Evolutionary conservation across 2,329 filamentous ascomycete genomes (phyloP), one percentile per base, ranked within the genome.

Genomic region (Fusarium lateritium): DNA sequence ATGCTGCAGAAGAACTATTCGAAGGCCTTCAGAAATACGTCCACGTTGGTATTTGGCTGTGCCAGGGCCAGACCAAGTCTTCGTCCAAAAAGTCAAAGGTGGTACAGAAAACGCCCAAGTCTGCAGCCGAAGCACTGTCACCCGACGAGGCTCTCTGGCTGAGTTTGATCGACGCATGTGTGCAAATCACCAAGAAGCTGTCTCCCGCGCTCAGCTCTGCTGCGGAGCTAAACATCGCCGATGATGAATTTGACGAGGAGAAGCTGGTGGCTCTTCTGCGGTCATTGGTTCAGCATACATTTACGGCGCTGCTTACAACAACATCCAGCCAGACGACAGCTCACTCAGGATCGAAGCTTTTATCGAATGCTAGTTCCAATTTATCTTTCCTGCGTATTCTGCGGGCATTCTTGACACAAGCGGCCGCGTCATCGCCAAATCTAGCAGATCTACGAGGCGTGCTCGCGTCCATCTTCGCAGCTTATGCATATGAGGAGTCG

Each of bases 11-110:
- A 57, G 91, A 94, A 58, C 84, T 97, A 2, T 84, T 97, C 6
- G 87, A 89, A 59, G 90, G 91, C 1, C 82, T 99, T 19, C 91
- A 97, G 65, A 98, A 97, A 77, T 98, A 97, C 79, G 89, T 91
- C 2, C 91, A 94, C 68, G 93, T 99, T 2, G 96, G 97, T 15
- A 95, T 97, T 51, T 99, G 96, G 96, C 84, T 99, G 14, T 98
- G 96, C 73, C 93, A 97, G 79, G 89, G 91, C 2, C 94, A 97
- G 76, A 93, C 89, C 49, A 92, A 91, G 74, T 87, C 86, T 42
- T 68, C 47, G 0, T 79, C 83, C 7, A 85, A 82, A 61, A 80
- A 81, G 62, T 73, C 77, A 54, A 83, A 79, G 68, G 78, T 80
- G 21, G 80, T 86, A 6, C 79, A 87, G 50, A 83, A 89, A 69